These are phyloP conservation scores for Arthrobotrys entomopaga DNA, from an alignment of 2,329 filamentous ascomycete genomes.

Conservation along the genomic window DNA sequence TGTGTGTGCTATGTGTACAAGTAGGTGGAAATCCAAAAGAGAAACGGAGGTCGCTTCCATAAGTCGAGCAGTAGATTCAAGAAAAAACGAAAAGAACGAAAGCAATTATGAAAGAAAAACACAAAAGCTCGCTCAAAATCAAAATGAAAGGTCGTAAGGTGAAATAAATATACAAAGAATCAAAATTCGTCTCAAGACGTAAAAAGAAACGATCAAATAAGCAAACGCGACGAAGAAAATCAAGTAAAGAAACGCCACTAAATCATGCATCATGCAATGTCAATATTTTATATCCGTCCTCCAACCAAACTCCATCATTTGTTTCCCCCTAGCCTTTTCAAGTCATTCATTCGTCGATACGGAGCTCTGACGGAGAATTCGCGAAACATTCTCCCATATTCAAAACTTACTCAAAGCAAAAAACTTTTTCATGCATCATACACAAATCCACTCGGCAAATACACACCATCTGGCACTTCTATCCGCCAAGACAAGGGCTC, in stretches of 20 bases:
- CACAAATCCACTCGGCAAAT: constrained; percentile 85
- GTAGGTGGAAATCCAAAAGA: background rate
- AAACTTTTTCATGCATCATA: constrained; percentile 56
- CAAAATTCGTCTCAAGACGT: constrained; percentile 31
- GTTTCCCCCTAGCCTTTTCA: constrained; percentile 11
- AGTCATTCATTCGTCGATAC: background rate
- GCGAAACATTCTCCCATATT: too few relatives aligned
- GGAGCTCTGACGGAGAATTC: too few relatives aligned
- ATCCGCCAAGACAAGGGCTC: constrained; percentile 83
- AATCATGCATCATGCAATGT: background rate
- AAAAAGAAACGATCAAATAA: background rate
- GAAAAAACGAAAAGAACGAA: background rate
- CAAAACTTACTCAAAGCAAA: too few relatives aligned
- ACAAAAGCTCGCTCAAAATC: constrained; percentile 59
- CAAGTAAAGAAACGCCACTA: constrained; percentile 19
- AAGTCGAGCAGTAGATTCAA: background rate
- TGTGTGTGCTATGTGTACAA: constrained; percentile 19
- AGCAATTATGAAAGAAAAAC: constrained; percentile 40
- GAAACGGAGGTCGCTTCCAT: background rate
- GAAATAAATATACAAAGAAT: constrained; percentile 54
- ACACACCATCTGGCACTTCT: constrained; percentile 87
- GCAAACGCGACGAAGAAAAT: constrained; percentile 5
- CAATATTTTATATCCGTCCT: background rate
- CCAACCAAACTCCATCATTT: constrained; percentile 14
- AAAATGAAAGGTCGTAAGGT: constrained; percentile 55